Conservation (phyloP, 345 rosid genomes). For the Barbarea vulgaris region DNA sequence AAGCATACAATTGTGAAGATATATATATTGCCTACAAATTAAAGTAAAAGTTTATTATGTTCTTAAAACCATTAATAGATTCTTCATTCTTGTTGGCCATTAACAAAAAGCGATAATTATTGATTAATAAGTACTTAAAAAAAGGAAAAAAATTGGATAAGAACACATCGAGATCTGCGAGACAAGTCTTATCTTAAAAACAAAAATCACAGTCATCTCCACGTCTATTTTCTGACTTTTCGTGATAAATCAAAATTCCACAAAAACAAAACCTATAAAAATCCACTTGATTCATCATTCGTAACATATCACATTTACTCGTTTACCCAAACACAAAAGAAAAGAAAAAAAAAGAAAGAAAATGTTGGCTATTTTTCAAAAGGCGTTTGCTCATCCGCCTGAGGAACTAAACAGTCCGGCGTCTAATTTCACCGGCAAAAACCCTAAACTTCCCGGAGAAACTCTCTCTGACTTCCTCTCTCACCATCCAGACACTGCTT, state of each 20-base stretch:
- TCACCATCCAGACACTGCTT: conserved; percentile 52
- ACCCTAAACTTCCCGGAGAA: conserved; percentile 67
- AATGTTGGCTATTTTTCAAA: conserved; percentile 94
- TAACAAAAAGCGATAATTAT: conserved; percentile 8
- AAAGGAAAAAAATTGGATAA: conserved; percentile 30
- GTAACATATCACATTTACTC: conserved; percentile 6
- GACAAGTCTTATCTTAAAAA: conserved; percentile 46
- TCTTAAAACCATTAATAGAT: not conserved
- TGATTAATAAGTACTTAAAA: not conserved
- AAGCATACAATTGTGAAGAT: not conserved
- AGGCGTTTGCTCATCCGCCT: conserved; percentile 78
- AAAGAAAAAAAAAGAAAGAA: not conserved
- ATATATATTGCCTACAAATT: not conserved
- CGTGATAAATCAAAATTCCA: not conserved
- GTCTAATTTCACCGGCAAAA: conserved; percentile 46
- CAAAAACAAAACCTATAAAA: conserved; percentile 18
- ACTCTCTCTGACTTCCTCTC: conserved; percentile 68
- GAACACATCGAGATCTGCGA: conserved; percentile 37
- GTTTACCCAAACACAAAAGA: not conserved
- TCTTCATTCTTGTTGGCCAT: conserved; percentile 24
- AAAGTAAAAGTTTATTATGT: not conserved
- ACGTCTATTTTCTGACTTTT: conserved; percentile 23
- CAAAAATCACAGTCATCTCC: conserved; percentile 24
- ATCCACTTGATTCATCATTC: not conserved
- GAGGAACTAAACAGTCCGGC: conserved; percentile 93